These are phyloP conservation scores for Sapria himalayana DNA, from an alignment of 345 rosid species.

Conservation along the genomic window DNA sequence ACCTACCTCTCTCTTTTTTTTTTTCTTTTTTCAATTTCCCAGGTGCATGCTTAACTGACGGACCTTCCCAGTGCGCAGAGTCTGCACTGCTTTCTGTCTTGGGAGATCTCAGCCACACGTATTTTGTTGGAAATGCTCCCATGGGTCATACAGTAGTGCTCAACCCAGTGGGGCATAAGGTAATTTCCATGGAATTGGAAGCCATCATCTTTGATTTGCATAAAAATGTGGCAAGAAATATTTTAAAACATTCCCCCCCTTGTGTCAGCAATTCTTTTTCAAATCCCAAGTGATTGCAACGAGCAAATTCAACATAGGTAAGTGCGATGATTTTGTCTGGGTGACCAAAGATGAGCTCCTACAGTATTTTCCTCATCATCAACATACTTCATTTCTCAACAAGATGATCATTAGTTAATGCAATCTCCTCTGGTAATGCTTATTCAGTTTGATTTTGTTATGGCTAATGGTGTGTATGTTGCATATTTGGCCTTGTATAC, in stretches of 20 bases:
- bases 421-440: too few species aligned
- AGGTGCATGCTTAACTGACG: conserved; percentile 3
- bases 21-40: neutral
- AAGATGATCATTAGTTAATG: conserved; percentile 80
- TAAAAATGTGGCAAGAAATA: too few species aligned
- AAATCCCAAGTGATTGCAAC: conserved; percentile 79
- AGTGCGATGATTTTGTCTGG: conserved; percentile 72
- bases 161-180: conserved; percentile 53
- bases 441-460: too few species aligned
- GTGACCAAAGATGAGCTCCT: conserved; percentile 80
- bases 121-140: conserved; percentile 93
- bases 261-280: conserved; percentile 64
- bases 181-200: conserved; percentile 12
- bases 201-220: too few species aligned
- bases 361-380: conserved; percentile 69
- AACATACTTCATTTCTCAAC: conserved; percentile 43
- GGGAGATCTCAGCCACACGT: conserved; percentile 67
- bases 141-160: conserved; percentile 67
- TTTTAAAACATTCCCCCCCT: too few species aligned
- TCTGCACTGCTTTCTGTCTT: conserved; percentile 55
- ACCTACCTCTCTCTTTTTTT: neutral
- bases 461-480: too few species aligned
- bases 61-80: conserved; percentile 62
- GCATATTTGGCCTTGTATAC: too few species aligned
- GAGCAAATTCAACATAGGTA: conserved; percentile 35